Evolutionary conservation across 495 filamentous ascomycete genomes (phyloP), one percentile per base, ranked within the genome.

Genomic region (Daldinia childiae): DNA sequence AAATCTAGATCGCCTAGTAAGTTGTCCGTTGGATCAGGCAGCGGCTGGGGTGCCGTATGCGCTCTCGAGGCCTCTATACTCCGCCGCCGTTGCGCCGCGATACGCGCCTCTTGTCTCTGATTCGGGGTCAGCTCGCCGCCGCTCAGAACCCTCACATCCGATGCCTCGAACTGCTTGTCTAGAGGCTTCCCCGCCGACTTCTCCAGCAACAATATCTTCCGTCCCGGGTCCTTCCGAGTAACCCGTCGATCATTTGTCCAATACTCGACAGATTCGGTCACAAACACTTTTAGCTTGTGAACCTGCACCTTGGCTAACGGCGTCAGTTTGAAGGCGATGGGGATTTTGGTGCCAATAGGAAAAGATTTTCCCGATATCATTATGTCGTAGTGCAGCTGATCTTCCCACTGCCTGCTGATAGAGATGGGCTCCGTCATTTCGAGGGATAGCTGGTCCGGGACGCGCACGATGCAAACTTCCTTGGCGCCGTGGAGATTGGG

Each of bases 331-430:
- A 99, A 98, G 2, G 96, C 95, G 65, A 99, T 97, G 14, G 95
- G 95, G 26, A 99, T 93, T 73, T 93, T 93, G 3, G 92, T 86
- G 19, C 96, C 96, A 14, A 99, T 84, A 3, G 95, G 93, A 74
- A 99, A 99, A 1, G 95, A 97, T 88, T 99, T 99, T 58, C 96
- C 95, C 3, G 95, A 98, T 67, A 99, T 97, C 73, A 98, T 92
- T 66, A 99, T 99, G 73, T 99, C 95, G 79, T 99, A 99, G 74
- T 98, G 94, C 34, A 99, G 86, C 75, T 99, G 95, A 74, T 99
- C 96, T 74, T 99, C 95, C 95, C 95, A 99, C 62, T 93, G 94
- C 26, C 95, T 86, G 59, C 92, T 97, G 74, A 99, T 98, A 21
- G 95, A 95, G 78, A 99, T 99, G 14, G 95, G 95, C 76, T 99